Evolutionary conservation across 164 flowering plant species (phyloP), one percentile per base, ranked within the genome.

Genomic region (Aristolochia californica): DNA sequence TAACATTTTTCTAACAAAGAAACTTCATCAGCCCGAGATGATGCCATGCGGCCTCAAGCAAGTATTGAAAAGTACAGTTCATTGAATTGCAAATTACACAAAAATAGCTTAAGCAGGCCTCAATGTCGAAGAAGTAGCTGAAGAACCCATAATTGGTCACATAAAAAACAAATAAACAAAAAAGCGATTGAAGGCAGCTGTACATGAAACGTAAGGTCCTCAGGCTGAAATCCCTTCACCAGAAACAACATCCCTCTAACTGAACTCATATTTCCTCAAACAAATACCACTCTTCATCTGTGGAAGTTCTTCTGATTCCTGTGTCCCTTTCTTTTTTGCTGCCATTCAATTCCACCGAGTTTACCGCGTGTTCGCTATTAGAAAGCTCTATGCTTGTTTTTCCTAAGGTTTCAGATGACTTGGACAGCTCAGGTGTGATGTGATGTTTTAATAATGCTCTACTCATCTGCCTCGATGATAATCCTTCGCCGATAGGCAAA

Each of bases 401-500:
- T 50, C 62, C 58, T 22, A 62, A 53, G 25, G 45, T 53, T 52
- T 66, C 74, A 0, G 60, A 65, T 22, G 63, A 55, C 47, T 61
- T 66, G 13, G 17, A 26, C 34, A 38, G 61, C 56, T 63, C 75
- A 45, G 59, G 34, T 59, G 64, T 34, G 94, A 81, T 1, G 94
- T 78, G 47, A 89, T 84, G n/a, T n/a, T n/a, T n/a, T n/a, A n/a
- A n/a, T 55, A 82, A 68, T 7, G 67, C 70, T 68, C 78, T 75
- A 60, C 73, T 79, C 1, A 85, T 81, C 67, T 78, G 88, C 67
- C 79, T 75, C 20, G 86, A 82, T 7, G 83, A 77, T 43, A 84
- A 56, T 0, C 86, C 80, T 66, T 80, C 59, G 74, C 85, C 71
- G 10, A 79, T 51, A 1, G 95, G 83, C 13, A 88, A 62, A 20